phyloP scores from a whole-genome alignment of 73 alveolate genomes.

The Durusdinium trenchii region DNA sequence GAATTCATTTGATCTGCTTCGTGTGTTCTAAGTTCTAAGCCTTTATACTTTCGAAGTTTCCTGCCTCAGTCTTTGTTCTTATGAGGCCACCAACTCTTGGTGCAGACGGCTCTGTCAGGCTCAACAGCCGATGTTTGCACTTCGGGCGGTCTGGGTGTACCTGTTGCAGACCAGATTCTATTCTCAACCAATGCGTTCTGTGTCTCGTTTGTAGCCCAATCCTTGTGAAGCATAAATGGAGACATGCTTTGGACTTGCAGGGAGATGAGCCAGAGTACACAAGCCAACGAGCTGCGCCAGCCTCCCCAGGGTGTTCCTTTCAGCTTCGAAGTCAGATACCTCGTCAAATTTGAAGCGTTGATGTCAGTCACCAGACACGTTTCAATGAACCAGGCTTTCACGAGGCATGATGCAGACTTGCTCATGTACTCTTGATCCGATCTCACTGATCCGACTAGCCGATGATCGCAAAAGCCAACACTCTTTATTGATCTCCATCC shows the following conservation, averaged over 20 bases:
- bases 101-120: conserved; percentile 46
- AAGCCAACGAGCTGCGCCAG: conserved; percentile 75
- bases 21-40: no score
- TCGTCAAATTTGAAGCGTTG: no score
- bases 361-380: no score
- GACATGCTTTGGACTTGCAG: not conserved
- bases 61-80: not conserved
- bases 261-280: conserved; percentile 94
- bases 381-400: no score
- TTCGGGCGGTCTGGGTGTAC: not conserved
- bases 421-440: no score
- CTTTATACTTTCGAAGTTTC: not conserved
- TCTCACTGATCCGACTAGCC: no score
- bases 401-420: no score
- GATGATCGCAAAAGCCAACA: no score
- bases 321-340: not conserved
- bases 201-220: not conserved
- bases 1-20: no score
- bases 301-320: not conserved
- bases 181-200: not conserved
- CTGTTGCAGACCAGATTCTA: not conserved
- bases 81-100: conserved; percentile 51
- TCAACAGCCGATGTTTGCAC: not conserved
- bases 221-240: not conserved
- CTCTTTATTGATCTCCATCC: no score